phyloP scores from a whole-genome alignment of 768 basidiomycete species.

The Podaxis sp. region DNA sequence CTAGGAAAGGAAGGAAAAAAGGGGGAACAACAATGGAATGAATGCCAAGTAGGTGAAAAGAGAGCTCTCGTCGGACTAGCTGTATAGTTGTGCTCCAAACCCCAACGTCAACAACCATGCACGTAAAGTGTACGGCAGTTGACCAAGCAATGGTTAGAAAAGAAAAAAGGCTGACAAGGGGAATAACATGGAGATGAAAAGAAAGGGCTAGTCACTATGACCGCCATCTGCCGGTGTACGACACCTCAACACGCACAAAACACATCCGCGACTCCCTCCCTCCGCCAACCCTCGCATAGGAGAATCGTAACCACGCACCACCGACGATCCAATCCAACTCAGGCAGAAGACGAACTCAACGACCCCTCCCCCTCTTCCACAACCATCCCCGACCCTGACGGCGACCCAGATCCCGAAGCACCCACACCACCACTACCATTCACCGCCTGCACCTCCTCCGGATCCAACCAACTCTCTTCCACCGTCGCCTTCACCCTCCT shows the following conservation, averaged over 20 bases:
- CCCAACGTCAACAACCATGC: neutral
- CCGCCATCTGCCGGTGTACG: neutral
- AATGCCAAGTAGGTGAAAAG: neutral
- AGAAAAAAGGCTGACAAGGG: neutral
- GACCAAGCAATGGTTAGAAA: conserved; percentile 7
- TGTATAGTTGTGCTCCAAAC: conserved; percentile 5
- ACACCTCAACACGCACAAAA: neutral
- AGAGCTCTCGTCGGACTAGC: neutral
- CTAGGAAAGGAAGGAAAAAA: neutral
- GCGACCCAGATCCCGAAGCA: neutral
- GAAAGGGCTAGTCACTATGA: neutral
- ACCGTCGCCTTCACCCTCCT: conserved; percentile 90
- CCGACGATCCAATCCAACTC: neutral
- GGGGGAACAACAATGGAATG: neutral
- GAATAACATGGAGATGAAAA: neutral
- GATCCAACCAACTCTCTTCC: conserved; percentile 94
- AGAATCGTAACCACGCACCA: neutral
- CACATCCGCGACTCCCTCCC: neutral
- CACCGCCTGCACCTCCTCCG: conserved; percentile 47
- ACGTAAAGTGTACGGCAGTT: neutral
- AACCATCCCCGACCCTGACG: neutral
- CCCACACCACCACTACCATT: neutral
- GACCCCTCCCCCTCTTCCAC: conserved; percentile 8
- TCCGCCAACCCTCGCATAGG: neutral
- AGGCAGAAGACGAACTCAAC: conserved; percentile 2